These are phyloP conservation scores for Sporisorium scitamineum DNA, from an alignment of 1,284 basidiomycete genomes.

Conservation along the genomic window DNA sequence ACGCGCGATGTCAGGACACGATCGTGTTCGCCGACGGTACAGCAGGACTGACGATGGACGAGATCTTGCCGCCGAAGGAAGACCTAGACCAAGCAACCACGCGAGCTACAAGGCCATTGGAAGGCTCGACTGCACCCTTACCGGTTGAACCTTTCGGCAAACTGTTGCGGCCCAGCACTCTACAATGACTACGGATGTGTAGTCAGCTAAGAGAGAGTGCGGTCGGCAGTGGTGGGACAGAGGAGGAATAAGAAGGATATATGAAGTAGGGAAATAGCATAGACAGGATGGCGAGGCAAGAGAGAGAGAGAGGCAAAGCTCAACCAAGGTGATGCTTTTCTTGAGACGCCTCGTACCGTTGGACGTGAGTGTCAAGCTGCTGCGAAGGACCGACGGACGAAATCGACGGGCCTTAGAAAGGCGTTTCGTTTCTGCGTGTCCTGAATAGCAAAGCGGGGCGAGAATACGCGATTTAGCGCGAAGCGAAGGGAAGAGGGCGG, in stretches of 20 bases:
- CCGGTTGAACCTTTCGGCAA: neutral
- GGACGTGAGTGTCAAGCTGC: neutral
- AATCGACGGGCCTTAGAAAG: constrained; percentile 8
- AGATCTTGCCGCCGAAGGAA: constrained; percentile 8
- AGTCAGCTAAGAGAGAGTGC: neutral
- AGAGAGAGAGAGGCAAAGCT: too few species aligned
- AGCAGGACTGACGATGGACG: neutral
- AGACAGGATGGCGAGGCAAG: constrained; percentile 1
- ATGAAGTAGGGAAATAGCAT: neutral
- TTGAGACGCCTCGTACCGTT: constrained; percentile 1
- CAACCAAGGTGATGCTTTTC: neutral
- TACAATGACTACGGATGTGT: neutral
- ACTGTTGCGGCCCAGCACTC: neutral
- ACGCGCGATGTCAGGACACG: constrained; percentile 4
- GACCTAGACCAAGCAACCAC: constrained; percentile 4
- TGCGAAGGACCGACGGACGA: constrained; percentile 10
- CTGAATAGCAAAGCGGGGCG: neutral
- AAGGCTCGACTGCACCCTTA: constrained; percentile 6
- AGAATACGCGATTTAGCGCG: constrained; percentile 8
- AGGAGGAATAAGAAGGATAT: neutral
- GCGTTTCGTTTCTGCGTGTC: constrained; percentile 7
- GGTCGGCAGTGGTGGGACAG: neutral
- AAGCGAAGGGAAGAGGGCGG: constrained; percentile 1
- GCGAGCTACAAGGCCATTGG: constrained; percentile 13
- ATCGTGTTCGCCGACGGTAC: neutral